Conservation (phyloP, 192 early-diverging fungal species). For the Linnemannia elongata region DNA sequence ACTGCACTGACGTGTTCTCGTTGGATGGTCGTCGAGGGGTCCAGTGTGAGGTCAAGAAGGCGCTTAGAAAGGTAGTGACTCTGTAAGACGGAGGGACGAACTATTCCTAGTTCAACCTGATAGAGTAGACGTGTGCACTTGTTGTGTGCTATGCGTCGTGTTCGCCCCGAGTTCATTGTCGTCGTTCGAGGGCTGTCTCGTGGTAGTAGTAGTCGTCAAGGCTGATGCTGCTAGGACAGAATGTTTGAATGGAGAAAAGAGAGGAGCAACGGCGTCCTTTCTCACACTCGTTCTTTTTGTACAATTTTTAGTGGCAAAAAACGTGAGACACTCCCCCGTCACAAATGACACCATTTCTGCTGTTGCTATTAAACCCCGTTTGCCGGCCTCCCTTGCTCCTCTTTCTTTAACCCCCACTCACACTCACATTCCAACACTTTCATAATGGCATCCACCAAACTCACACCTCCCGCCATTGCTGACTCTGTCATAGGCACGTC, state of each 20-base stretch:
- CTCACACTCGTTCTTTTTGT: too few species aligned
- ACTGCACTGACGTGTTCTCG: constrained; percentile 57
- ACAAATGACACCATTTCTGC: too few species aligned
- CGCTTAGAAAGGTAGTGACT: constrained; percentile 17
- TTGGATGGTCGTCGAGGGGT: constrained; percentile 33
- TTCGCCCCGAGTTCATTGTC: neutral
- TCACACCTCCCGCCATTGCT: constrained; percentile 43
- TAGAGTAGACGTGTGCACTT: constrained; percentile 20
- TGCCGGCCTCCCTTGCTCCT: neutral
- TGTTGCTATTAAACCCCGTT: too few species aligned
- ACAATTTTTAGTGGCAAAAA: too few species aligned
- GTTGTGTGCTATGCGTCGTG: neutral
- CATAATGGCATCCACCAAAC: constrained; percentile 23
- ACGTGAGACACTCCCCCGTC: too few species aligned
- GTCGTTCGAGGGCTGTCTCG: neutral
- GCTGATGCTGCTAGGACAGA: neutral
- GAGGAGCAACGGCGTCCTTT: too few species aligned
- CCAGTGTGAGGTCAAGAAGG: constrained; percentile 29
- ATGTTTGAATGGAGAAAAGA: neutral
- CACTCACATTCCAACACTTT: neutral
- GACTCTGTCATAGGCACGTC: constrained; percentile 47
- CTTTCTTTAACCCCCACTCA: neutral
- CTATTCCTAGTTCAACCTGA: constrained; percentile 22
- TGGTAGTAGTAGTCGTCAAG: neutral
- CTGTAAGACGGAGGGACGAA: constrained; percentile 6